These are phyloP conservation scores for Tulasnella sp. DNA, from an alignment of 768 basidiomycete genomes.

Conservation along the genomic window DNA sequence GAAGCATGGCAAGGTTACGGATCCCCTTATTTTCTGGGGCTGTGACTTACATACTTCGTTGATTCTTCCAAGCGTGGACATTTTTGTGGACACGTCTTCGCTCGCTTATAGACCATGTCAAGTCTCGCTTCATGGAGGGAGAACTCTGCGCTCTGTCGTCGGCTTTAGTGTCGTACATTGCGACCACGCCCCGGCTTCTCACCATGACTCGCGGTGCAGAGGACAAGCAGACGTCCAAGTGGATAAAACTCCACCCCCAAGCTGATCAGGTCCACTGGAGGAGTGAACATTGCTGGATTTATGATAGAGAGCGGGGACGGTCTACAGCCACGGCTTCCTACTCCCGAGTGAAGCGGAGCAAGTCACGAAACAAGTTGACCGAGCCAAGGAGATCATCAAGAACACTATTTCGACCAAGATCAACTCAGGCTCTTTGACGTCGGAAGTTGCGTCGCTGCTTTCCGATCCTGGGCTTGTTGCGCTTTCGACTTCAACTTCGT, in stretches of 20 bases:
- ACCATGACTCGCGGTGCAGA: slow-evolving; percentile 34
- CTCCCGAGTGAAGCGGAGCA: slow-evolving; percentile 82
- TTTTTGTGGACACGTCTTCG: not conserved
- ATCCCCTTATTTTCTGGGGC: slow-evolving; percentile 30
- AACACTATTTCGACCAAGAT: slow-evolving; percentile 21
- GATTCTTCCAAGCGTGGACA: not conserved
- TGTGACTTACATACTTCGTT: slow-evolving; percentile 23
- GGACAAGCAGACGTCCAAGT: slow-evolving; percentile 37
- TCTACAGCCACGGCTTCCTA: slow-evolving; percentile 93
- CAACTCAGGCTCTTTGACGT: not conserved
- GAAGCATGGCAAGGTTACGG: too few species aligned
- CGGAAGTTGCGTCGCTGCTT: not conserved
- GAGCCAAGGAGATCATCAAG: slow-evolving; percentile 34
- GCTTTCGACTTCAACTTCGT: slow-evolving; percentile 28
- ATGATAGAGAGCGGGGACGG: slow-evolving; percentile 89
- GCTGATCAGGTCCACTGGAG: slow-evolving; percentile 74
- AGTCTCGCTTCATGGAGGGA: slow-evolving; percentile 41
- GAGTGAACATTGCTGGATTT: slow-evolving; percentile 93
- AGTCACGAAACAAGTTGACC: slow-evolving; percentile 47
- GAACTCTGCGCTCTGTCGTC: slow-evolving; percentile 39
- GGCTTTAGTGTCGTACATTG: slow-evolving; percentile 37
- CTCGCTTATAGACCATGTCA: slow-evolving; percentile 31
- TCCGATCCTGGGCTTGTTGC: slow-evolving; percentile 18
- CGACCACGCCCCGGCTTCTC: slow-evolving; percentile 30
- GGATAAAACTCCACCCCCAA: slow-evolving; percentile 39